Evolutionary conservation across 345 rosid genomes (phyloP).

Genomic region (Lumnitzera littorea): DNA sequence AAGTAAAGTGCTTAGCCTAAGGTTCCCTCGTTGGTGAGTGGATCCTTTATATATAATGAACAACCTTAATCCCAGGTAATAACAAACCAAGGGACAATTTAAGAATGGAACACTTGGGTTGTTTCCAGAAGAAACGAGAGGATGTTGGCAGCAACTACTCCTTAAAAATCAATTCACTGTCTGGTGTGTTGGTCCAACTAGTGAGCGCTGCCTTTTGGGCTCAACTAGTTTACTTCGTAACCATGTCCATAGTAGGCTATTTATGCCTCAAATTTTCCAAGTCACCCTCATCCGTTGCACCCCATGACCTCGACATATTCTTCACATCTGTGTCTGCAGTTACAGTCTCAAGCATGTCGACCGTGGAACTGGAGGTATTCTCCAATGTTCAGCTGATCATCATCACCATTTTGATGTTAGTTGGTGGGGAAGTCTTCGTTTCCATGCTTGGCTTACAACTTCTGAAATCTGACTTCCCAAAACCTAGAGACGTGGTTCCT

Average conservation of each 20-base stretch:
- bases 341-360: conserved; percentile 68
- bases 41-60: too few relatives aligned
- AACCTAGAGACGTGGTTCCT: too few relatives aligned
- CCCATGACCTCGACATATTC: conserved; percentile 37
- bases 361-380: conserved; percentile 76
- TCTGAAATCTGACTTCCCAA: not conserved
- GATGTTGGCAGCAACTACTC: too few relatives aligned
- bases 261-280: conserved; percentile 24
- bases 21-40: too few relatives aligned
- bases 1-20: too few relatives aligned
- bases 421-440: conserved; percentile 43
- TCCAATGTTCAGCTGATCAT: conserved; percentile 56
- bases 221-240: conserved; percentile 32
- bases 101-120: too few relatives aligned
- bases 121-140: too few relatives aligned
- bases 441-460: conserved; percentile 33
- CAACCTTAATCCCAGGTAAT: too few relatives aligned
- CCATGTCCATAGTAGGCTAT: conserved; percentile 25
- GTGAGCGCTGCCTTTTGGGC: conserved; percentile 25
- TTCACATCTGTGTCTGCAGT: conserved; percentile 69
- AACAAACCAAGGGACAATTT: too few relatives aligned
- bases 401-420: conserved; percentile 45
- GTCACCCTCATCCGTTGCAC: conserved; percentile 23
- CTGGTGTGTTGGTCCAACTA: conserved; percentile 4
- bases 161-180: too few relatives aligned